These are phyloP conservation scores for Citrus trifoliata DNA, from an alignment of 345 rosid genomes.

Conservation along the genomic window DNA sequence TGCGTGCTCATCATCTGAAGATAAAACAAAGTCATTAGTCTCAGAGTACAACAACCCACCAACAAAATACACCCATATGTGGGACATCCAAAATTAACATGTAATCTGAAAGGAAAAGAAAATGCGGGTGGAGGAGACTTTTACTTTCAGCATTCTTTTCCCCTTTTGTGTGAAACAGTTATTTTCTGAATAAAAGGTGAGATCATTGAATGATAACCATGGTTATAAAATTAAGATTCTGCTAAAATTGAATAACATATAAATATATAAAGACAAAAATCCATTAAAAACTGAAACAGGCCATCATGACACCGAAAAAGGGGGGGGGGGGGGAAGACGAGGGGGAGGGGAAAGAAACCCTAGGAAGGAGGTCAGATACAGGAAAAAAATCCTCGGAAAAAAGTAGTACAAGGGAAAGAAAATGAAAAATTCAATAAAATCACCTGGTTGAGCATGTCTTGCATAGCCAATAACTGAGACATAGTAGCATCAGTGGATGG, in stretches of 20 bases:
- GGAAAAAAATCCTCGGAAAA: neutral
- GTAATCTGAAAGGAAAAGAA: neutral
- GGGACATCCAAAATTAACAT: neutral
- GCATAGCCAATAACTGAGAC: constrained; percentile 49
- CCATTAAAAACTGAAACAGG: neutral
- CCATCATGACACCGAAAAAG: neutral
- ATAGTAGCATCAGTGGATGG: constrained; percentile 37
- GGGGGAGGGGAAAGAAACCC: neutral
- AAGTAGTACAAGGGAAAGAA: neutral
- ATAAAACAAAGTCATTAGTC: constrained; percentile 5
- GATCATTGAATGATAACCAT: neutral
- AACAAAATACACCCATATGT: neutral
- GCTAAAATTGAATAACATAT: neutral
- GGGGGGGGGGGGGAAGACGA: too few species aligned
- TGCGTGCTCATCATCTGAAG: constrained; percentile 47
- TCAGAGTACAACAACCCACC: neutral
- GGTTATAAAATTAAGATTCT: neutral
- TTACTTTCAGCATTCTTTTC: neutral
- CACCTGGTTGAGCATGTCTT: constrained; percentile 60
- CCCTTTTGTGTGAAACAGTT: neutral
- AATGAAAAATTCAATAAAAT: constrained; percentile 9
- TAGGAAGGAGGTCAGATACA: neutral
- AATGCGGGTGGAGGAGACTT: neutral
- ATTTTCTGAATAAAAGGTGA: neutral
- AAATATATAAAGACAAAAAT: neutral